Base-by-base conservation (phyloP, 139 green algal genomes). In the Haematococcus lacustris region DNA sequence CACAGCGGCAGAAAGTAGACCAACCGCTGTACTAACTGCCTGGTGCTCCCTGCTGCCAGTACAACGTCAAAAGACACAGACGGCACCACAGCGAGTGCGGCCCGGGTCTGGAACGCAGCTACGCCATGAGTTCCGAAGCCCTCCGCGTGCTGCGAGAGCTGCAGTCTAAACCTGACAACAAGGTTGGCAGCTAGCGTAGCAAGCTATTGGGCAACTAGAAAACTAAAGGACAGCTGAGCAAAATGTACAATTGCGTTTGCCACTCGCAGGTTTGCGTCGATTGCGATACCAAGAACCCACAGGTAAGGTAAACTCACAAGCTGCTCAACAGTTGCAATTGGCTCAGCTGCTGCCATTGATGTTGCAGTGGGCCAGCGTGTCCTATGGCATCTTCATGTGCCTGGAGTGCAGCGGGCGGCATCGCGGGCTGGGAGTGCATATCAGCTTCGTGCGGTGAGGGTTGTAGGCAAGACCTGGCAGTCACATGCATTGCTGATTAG, bases 321-420 rank as follows among this genome's bases (percentile, higher is more conserved):
- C 2, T 13, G 4, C 34, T 32, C 37, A 34, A n/a, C 4, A 32
- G 38, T 4, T n/a, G 66, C 38, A 60, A 30, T 73, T 6, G 38
- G 4, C 34, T 32, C 37, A 34, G 40, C 4, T 57, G 38, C 6
- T n/a, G 66, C 38, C 32, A 30, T 32, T 71, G n/a, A 23, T 9
- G 38, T 26, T 59, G 23, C 66, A 66, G 40, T 66, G 57, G 43
- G 62, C 60, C 23, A 90, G 81, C 1, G 96, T 99, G 0, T 93
- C 84, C 3, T 98, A 98, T 77, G 96, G 96, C 60, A 90, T 90
- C 50, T 99, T 99, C 82, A 94, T 99, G 89, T 99, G 96, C 82
- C 76, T 99, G 38, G 93, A 98, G 72, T 99, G 96, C 85, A 95
- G 85, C 64, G 95, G 96, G 3, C 86, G 90, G 73, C 96, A 99